Conservation (phyloP, 2,329 filamentous ascomycete species). For the Zymoseptoria brevis region DNA sequence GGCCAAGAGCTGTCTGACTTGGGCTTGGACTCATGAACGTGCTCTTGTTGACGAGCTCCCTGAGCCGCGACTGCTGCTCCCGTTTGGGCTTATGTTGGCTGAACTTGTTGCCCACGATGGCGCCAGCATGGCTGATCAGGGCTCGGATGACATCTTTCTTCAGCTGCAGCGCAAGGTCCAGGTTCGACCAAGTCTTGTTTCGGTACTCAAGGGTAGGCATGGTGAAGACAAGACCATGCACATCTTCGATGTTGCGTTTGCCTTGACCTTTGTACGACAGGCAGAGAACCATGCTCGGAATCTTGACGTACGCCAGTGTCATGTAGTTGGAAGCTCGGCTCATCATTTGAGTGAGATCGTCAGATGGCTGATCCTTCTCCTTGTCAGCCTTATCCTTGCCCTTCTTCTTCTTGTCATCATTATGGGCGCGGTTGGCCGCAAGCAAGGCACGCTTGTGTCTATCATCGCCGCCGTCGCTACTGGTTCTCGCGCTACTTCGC, state of each 20-base stretch:
- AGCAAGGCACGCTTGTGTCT: slow-evolving; percentile 25
- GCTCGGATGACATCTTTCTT: slow-evolving; percentile 94
- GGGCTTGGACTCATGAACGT: slow-evolving; percentile 45
- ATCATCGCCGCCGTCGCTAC: slow-evolving; percentile 18
- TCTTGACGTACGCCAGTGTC: slow-evolving; percentile 91
- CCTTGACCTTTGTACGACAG: slow-evolving; percentile 94
- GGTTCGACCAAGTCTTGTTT: slow-evolving; percentile 98
- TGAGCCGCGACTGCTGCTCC: slow-evolving; percentile 67
- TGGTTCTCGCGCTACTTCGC: slow-evolving; percentile 17
- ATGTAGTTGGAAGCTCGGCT: slow-evolving; percentile 91
- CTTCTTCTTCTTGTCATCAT: slow-evolving; percentile 20
- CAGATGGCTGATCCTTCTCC: slow-evolving; percentile 57
- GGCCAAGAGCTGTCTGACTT: slow-evolving; percentile 7
- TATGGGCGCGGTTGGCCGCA: slow-evolving; percentile 7
- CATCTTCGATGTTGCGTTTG: slow-evolving; percentile 89
- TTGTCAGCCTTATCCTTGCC: slow-evolving; percentile 45
- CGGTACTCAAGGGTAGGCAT: slow-evolving; percentile 90
- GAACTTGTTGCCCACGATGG: slow-evolving; percentile 96
- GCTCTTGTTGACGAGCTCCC: slow-evolving; percentile 75
- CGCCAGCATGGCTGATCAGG: slow-evolving; percentile 87
- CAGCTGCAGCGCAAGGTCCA: slow-evolving; percentile 82
- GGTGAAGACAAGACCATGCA: slow-evolving; percentile 95
- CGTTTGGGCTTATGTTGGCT: slow-evolving; percentile 76
- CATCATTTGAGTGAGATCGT: slow-evolving; percentile 96
- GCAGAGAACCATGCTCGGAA: slow-evolving; percentile 90